phyloP scores from a whole-genome alignment of 2,329 filamentous ascomycete genomes.

The Lasiodiplodia hormozganensis region DNA sequence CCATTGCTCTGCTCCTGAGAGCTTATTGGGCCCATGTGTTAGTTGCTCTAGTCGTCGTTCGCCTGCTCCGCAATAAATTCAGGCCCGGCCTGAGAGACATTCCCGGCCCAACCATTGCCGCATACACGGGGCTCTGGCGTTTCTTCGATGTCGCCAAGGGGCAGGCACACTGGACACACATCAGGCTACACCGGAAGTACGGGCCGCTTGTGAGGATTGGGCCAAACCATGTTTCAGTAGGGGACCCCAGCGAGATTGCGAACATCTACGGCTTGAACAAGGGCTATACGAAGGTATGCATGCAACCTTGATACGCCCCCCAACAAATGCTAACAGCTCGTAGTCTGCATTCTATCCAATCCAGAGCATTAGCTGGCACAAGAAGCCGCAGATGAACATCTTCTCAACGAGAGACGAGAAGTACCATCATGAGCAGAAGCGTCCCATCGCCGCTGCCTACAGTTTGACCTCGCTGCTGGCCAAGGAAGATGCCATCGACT shows the following conservation, averaged over 20 bases:
- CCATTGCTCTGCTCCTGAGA: not conserved
- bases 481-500: conserved; percentile 37
- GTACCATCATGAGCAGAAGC: conserved; percentile 51
- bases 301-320: not conserved
- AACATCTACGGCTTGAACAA: conserved; percentile 69
- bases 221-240: conserved; percentile 79
- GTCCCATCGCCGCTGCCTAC: conserved; percentile 49
- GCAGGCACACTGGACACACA: conserved; percentile 56
- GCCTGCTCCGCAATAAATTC: conserved; percentile 23
- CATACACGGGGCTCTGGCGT: conserved; percentile 78
- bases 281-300: conserved; percentile 45
- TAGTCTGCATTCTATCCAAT: conserved; percentile 41
- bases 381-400: conserved; percentile 36
- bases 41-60: not conserved
- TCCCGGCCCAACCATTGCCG: conserved; percentile 65
- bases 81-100: conserved; percentile 46
- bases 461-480: conserved; percentile 51
- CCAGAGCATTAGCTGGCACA: conserved; percentile 35
- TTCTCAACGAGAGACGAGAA: conserved; percentile 51
- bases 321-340: not conserved
- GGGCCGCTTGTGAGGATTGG: conserved; percentile 80
- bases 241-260: conserved; percentile 74
- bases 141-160: conserved; percentile 67
- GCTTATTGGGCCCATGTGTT: not conserved
- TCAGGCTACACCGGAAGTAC: conserved; percentile 72